A percentile compares a stretch with the other conserved stretches of the same genome.
phyloP scores from a whole-genome alignment of 208 protist genomes.

The Crithidia acanthocephali region DNA sequence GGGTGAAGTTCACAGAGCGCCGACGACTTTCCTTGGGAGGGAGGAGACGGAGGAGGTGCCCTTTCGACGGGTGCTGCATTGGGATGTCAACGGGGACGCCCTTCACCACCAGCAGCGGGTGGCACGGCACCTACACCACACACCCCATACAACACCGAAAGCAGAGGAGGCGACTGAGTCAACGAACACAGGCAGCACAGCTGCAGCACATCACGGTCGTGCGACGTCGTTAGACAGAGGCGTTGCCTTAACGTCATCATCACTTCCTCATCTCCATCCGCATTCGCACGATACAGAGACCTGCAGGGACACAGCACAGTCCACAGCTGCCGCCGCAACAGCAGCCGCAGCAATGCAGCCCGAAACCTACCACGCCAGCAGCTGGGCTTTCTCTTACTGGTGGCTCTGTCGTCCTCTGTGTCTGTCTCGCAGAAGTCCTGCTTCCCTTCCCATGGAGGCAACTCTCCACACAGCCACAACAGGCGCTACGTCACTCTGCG shows the following conservation, averaged over 20 bases:
- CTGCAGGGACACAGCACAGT: too few species aligned
- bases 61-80: conserved; percentile 19
- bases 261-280: too few species aligned
- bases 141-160: too few species aligned
- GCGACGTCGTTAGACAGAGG: not conserved
- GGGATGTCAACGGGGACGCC: conserved; percentile 14
- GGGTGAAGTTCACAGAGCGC: not conserved
- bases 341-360: not conserved
- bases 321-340: not conserved
- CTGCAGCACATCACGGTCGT: too few species aligned
- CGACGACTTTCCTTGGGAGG: too few species aligned
- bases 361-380: not conserved
- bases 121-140: too few species aligned
- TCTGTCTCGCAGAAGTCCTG: not conserved
- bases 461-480: not conserved
- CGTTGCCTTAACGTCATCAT: not conserved
- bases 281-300: too few species aligned
- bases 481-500: not conserved
- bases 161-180: not conserved
- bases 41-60: not conserved
- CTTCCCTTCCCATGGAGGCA: not conserved
- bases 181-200: not conserved
- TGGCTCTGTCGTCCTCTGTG: conserved; percentile 20
- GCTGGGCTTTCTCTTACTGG: conserved; percentile 21
- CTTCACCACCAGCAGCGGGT: not conserved